Percentiles rank a stretch among this genome's conserved stretches.
Evolutionary conservation across 2,329 filamentous ascomycete genomes (phyloP).

Genomic region (Colletotrichum brevisporum): DNA sequence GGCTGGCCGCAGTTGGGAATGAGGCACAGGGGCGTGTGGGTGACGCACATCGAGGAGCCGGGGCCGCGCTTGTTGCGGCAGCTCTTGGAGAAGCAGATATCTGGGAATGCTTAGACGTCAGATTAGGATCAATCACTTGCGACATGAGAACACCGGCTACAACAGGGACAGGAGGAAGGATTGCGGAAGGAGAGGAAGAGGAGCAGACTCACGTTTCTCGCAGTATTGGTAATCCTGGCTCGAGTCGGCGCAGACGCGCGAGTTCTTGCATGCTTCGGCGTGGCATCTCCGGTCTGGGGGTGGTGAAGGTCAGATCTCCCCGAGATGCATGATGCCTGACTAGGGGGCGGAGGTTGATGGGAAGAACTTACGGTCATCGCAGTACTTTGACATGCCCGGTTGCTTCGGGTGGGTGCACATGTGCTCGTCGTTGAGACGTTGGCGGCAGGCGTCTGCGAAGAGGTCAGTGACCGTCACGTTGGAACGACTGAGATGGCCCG

Average conservation of each 20-base stretch:
- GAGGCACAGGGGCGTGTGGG: conserved; percentile 40
- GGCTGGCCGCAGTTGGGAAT: conserved; percentile 37
- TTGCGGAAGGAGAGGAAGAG: neutral
- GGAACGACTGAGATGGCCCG: no score
- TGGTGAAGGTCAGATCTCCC: neutral
- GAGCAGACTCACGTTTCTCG: conserved; percentile 33
- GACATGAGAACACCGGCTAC: no score
- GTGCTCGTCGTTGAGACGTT: conserved; percentile 31
- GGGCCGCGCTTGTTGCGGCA: conserved; percentile 39
- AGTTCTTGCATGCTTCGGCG: conserved; percentile 30
- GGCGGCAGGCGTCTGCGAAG: conserved; percentile 40
- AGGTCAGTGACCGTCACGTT: neutral
- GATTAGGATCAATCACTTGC: neutral
- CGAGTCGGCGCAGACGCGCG: conserved; percentile 33
- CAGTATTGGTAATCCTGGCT: conserved; percentile 40
- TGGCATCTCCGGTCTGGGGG: conserved; percentile 36
- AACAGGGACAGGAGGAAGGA: no score
- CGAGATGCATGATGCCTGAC: neutral
- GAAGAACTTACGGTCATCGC: conserved; percentile 38
- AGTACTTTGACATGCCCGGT: conserved; percentile 34
- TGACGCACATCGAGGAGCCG: conserved; percentile 29
- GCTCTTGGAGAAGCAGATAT: conserved; percentile 38
- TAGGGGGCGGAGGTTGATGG: no score
- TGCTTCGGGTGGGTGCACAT: conserved; percentile 41
- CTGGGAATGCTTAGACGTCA: conserved; percentile 13